A percentile compares a stretch with the other conserved stretches of the same genome.
These are phyloP conservation scores for Bonia amplexicaulis DNA, from an alignment of 176 grass and related monocot species.

Conservation along the genomic window DNA sequence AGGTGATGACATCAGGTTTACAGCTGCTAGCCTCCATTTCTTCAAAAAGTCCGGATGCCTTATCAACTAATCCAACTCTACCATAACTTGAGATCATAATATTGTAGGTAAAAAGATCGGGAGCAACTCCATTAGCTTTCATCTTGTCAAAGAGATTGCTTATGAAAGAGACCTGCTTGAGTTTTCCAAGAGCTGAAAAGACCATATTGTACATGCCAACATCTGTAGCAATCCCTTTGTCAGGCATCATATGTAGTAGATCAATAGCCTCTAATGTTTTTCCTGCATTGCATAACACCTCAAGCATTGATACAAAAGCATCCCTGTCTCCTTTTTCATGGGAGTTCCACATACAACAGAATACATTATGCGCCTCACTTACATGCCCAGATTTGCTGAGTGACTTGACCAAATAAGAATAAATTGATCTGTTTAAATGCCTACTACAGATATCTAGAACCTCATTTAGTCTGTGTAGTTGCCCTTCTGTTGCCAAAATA, in stretches of 20 bases:
- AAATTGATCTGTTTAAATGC: slow-evolving; percentile 58
- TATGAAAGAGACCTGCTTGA: slow-evolving; percentile 73
- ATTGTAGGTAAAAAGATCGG: slow-evolving; percentile 94
- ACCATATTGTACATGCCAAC: slow-evolving; percentile 86
- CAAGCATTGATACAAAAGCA: slow-evolving; percentile 90
- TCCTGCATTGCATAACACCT: slow-evolving; percentile 73
- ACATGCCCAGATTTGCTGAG: slow-evolving; percentile 81
- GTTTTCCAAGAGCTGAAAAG: slow-evolving; percentile 82
- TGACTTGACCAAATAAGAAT: slow-evolving; percentile 75
- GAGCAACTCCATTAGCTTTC: slow-evolving; percentile 61
- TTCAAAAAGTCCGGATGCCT: slow-evolving; percentile 68
- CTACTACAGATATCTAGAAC: slow-evolving; percentile 58
- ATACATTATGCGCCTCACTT: slow-evolving; percentile 80
- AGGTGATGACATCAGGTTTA: slow-evolving; percentile 82
- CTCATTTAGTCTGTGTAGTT: slow-evolving; percentile 68
- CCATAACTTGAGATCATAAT: slow-evolving; percentile 94
- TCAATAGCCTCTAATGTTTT: slow-evolving; percentile 89
- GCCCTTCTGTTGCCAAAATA: slow-evolving; percentile 60
- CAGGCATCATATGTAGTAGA: slow-evolving; percentile 73
- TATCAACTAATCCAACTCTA: slow-evolving; percentile 80
- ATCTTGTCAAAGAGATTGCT: slow-evolving; percentile 71
- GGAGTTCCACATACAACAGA: slow-evolving; percentile 86
- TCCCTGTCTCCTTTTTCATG: slow-evolving; percentile 63
- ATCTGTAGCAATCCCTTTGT: slow-evolving; percentile 75
- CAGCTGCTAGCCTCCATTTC: slow-evolving; percentile 69